Evolutionary conservation across 169 alveolate genomes (phyloP).

Genomic region (Sarcocystis neurona): DNA sequence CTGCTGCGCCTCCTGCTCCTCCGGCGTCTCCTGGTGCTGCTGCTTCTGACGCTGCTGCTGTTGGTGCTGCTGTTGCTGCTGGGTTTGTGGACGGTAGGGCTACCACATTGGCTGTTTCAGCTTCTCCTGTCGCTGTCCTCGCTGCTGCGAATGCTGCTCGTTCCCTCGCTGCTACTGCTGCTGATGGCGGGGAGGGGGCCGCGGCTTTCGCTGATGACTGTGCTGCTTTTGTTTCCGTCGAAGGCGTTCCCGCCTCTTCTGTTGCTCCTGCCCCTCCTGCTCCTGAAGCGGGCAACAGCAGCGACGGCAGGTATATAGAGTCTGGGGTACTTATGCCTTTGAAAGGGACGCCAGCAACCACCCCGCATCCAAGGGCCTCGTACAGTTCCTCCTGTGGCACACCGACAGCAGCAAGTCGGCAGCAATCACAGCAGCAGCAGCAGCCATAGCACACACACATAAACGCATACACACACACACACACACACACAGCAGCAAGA

Average conservation of each 20-base stretch:
- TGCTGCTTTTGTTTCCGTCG: no score
- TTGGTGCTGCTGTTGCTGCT: neutral
- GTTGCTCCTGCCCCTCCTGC: neutral
- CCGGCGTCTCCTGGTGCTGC: neutral
- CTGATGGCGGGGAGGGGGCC: no score
- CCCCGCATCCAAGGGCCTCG: neutral
- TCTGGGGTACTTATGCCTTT: neutral
- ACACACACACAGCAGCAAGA: no score
- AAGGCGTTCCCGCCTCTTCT: no score
- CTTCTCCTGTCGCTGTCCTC: neutral
- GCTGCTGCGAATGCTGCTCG: neutral
- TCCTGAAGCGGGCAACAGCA: neutral
- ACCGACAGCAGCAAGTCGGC: neutral
- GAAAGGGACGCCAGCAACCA: conserved; percentile 43
- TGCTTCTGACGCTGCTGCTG: neutral
- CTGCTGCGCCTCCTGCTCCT: neutral
- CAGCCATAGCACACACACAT: neutral
- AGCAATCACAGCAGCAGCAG: neutral
- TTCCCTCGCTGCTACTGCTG: neutral
- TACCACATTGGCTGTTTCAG: neutral
- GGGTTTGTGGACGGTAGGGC: neutral
- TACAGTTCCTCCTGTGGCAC: neutral
- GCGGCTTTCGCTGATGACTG: no score
- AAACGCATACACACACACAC: neutral
- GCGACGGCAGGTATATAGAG: conserved; percentile 13